Base-by-base conservation (phyloP, 371 early-diverging fungal species). In the Mortierella sp. region DNA sequence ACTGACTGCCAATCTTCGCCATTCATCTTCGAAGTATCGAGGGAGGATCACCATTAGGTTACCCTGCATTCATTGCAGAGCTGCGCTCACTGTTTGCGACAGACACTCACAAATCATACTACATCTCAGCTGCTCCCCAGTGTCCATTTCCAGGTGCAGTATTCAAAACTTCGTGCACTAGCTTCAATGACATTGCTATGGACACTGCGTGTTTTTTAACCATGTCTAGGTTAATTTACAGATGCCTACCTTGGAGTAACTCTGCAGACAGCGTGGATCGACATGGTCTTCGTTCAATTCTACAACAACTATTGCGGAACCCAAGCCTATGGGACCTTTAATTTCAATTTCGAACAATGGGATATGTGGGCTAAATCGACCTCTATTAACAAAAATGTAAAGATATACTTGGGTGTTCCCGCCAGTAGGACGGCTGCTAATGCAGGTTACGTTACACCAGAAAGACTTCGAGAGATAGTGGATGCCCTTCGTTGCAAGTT, bases 261-360 rank as follows among this genome's bases (percentile, higher is more conserved):
- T 0, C 49, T 83, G 12, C 73, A 80, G 19, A 22, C 61, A 6
- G 75, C 76, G 17, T 72, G 71, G 69, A 57, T 83, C 6, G 84
- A 83, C 37, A 66, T 77, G 75, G 86, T 93, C 31, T 88, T 76
- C 63, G 89, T 92, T 15, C 93, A 93, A 79, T 93, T 91, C 69
- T 93, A 93, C 84, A 93, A 93, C 84, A 92, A 92, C 68, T 90
- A 84, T 62, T 92, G 91, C 51, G 87, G 89, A 7, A 70, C 84
- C 13, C 83, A 87, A 29, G 76, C 77, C 17, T 86, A 75, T 17
- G 82, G 85, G 2, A 80, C 86, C 17, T 64, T 61, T n/a, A 86
- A 83, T 61, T 92, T 93, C 72, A 93, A 92, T 75, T 92, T 85
- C 78, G 88, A 83, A 3, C 76, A 83, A 35, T 92, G 92, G 92